Evolutionary conservation across 2,329 filamentous ascomycete species (phyloP), one percentile per base, ranked within the genome.

Genomic region (Ampelomyces quisqualis): DNA sequence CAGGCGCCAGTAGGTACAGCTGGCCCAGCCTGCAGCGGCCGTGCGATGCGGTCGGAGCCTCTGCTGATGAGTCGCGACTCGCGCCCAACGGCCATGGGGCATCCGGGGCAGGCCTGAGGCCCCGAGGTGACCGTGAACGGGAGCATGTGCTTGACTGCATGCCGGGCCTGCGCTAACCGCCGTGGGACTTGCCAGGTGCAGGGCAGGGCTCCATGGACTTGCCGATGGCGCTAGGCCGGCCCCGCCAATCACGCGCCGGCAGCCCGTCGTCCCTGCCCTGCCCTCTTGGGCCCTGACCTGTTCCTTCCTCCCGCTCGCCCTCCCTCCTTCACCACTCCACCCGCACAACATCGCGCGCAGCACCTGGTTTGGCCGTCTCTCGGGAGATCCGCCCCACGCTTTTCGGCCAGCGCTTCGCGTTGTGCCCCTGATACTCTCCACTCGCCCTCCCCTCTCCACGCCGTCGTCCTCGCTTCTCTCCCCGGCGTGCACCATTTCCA

Each of bases 351-450:
- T 40, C 49, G 45, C 42, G n/a, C 53, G 51, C 47, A 47, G 38
- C 44, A 46, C 43, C 40, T 59, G 60, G 59, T 64, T 66, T 69
- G 66, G 64, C 55, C 60, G 62, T 64, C 49, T 55, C 50, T 61
- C 53, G 57, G 56, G 57, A 58, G 49, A 47, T 46, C 57, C 53
- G 56, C 49, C 56, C 54, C 47, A 60, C 65, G 65, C 65, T 61
- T 68, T 68, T 55, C 63, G 65, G 65, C 67, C 66, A 69, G 65
- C 64, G 64, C 64, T 63, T 58, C 59, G 63, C 65, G 67, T 63
- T 68, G 61, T 53, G 56, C 46, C 55, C 54, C 49, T 54, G 53
- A 50, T 51, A 55, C 47, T 34, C 42, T 47, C 45, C 57, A 58
- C 60, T 60, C 57, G 40, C 58, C 61, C 58, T 57, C 48, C 51